Conservation (phyloP, 148 eudicot species). For the Chenopodium formosanum region DNA sequence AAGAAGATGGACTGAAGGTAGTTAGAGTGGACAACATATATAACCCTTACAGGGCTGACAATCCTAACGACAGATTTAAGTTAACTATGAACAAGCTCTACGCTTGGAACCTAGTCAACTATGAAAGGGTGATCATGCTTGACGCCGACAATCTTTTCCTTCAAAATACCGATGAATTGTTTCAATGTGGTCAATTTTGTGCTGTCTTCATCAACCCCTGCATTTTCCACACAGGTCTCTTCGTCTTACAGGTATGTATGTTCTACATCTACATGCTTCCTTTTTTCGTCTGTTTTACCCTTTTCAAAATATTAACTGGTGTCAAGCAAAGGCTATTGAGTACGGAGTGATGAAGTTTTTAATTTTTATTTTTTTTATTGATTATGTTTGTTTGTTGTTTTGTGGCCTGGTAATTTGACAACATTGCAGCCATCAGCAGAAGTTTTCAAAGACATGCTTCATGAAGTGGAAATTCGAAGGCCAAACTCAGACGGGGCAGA, state of each 20-base stretch:
- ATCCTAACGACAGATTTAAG: slow-evolving; percentile 59
- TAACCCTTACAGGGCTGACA: slow-evolving; percentile 57
- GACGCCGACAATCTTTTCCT: slow-evolving; percentile 92
- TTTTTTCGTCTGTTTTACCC: not conserved
- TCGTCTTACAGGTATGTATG: slow-evolving; percentile 66
- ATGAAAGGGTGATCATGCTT: slow-evolving; percentile 90
- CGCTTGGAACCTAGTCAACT: slow-evolving; percentile 82
- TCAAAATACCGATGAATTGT: slow-evolving; percentile 75
- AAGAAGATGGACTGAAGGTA: slow-evolving; percentile 90
- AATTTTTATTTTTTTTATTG: no score
- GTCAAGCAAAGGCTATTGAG: no score
- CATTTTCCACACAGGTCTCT: slow-evolving; percentile 97
- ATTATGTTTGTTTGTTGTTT: no score
- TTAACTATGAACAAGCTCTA: slow-evolving; percentile 83
- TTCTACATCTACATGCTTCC: no score
- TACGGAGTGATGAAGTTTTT: no score
- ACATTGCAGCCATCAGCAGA: slow-evolving; percentile 69
- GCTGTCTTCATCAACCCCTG: slow-evolving; percentile 97
- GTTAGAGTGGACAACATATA: slow-evolving; percentile 69
- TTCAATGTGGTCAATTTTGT: slow-evolving; percentile 94
- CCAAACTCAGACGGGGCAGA: slow-evolving; percentile 81
- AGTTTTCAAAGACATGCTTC: slow-evolving; percentile 76
- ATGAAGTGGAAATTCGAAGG: slow-evolving; percentile 52
- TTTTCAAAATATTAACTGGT: no score
- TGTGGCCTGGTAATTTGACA: no score